Conservation (phyloP, 139 green algal genomes). For the Chlorella sp. region DNA sequence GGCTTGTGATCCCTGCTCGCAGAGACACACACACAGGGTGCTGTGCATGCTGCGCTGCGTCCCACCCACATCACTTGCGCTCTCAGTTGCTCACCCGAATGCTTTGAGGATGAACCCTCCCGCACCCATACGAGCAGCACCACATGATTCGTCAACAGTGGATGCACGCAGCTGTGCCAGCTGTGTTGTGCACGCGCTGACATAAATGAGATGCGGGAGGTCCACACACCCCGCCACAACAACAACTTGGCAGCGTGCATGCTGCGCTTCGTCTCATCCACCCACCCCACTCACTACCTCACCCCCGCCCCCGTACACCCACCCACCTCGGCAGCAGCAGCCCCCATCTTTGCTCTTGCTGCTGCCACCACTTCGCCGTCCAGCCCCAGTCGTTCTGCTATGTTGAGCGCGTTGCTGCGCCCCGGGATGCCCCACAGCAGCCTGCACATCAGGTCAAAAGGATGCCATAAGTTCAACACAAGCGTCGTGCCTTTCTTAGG, state of each 20-base stretch:
- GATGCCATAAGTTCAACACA: too few species aligned
- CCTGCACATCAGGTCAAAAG: conserved; percentile 7
- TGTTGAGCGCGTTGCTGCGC: conserved; percentile 83
- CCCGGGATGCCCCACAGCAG: conserved; percentile 90
- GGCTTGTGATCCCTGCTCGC: background rate
- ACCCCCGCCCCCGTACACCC: background rate
- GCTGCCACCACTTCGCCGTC: conserved; percentile 66
- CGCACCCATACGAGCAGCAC: too few species aligned
- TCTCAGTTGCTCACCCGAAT: too few species aligned
- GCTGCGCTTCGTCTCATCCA: background rate
- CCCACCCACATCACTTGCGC: background rate
- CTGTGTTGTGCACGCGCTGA: too few species aligned
- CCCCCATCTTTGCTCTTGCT: conserved; percentile 68
- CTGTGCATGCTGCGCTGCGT: background rate
- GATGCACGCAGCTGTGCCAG: too few species aligned
- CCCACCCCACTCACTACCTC: background rate
- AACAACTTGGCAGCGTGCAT: too few species aligned
- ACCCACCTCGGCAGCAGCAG: conserved; percentile 31
- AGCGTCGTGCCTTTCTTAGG: too few species aligned
- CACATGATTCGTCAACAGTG: too few species aligned
- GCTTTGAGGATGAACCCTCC: too few species aligned
- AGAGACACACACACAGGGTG: background rate
- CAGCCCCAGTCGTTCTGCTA: conserved; percentile 80
- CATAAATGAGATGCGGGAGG: too few species aligned
- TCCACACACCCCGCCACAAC: too few species aligned